Conservation (phyloP, 768 basidiomycete species). For the Kwoniella mangroviensis region DNA sequence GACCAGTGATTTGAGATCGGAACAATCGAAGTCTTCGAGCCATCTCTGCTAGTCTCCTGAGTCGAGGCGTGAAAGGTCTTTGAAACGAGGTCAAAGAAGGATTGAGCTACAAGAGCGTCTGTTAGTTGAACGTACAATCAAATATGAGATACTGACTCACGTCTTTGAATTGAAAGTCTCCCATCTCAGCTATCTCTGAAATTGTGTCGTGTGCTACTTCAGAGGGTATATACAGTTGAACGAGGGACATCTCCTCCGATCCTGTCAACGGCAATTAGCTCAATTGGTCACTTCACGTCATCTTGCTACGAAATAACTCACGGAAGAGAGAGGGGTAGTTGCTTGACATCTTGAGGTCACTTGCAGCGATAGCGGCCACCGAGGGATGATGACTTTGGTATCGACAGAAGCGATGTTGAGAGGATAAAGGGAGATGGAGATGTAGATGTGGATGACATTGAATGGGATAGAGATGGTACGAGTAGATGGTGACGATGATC, state of each 20-base stretch:
- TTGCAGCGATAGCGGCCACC: constrained; percentile 6
- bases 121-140: background rate
- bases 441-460: background rate
- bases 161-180: constrained; percentile 96
- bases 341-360: constrained; percentile 65
- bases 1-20: constrained; percentile 78
- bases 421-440: constrained; percentile 6
- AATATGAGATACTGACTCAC: constrained; percentile 61
- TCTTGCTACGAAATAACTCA: constrained; percentile 59
- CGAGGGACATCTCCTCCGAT: constrained; percentile 97
- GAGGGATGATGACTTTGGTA: constrained; percentile 1
- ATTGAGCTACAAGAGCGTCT: constrained; percentile 70
- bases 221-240: constrained; percentile 93
- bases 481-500: constrained; percentile 18
- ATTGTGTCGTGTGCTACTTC: constrained; percentile 98
- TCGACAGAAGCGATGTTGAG: background rate
- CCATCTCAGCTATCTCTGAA: constrained; percentile 90
- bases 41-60: constrained; percentile 94
- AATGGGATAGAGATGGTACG: background rate
- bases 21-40: constrained; percentile 93
- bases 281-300: background rate
- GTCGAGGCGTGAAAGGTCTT: constrained; percentile 95
- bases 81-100: constrained; percentile 96
- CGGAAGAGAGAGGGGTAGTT: constrained; percentile 85
- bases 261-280: constrained; percentile 61